Evolutionary conservation across 1,284 basidiomycete species (phyloP), one percentile per base, ranked within the genome.

Genomic region (Ceratobasidium sp.): DNA sequence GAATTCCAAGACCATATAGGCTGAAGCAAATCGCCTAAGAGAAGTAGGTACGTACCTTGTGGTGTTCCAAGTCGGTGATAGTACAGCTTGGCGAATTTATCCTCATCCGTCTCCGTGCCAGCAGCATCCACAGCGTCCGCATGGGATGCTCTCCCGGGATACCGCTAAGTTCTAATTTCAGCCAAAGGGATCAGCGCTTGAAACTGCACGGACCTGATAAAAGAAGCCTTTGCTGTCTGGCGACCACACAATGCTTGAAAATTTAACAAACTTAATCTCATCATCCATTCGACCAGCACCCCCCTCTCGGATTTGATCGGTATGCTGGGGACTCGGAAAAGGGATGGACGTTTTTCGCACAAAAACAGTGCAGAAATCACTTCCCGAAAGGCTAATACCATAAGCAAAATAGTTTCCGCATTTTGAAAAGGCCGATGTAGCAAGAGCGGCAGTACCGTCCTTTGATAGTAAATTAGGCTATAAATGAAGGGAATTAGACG

Each of bases 181-280:
- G 49, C 41, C 30, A 50, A 66, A 49, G 49, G 14, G 0, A 13
- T 16, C 4, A 32, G 50, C 72, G 49, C 70, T 73, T 38, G 77
- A n/a, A 76, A 72, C 41, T n/a, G 52, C 18, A 21, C 62, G 54
- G 76, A 90, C 91, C 83, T 93, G 91, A 80, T 94, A 94, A 82
- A 93, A 92, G 80, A 94, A 93, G 0, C 92, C 92, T 75, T 88
- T 89, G 72, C 87, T 89, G 79, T 94, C 91, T 72, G 88, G 86
- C 8, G 89, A 88, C 93, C 93, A 94, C 38, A 83, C 82, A 62
- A 93, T 85, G 11, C 81, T 80, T 0, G 89, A 90, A 81, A 93
- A 94, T 79, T 94, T 94, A 76, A 92, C 90, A 78, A 87, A 91
- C 70, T 88, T 85, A 73, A 94, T 82, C 75, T 89, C 88, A 58